A percentile compares a stretch with the other conserved stretches of the same genome.
Evolutionary conservation across 31 red algal genomes (phyloP).

Genomic region (Odonthalia washingtoniensis): DNA sequence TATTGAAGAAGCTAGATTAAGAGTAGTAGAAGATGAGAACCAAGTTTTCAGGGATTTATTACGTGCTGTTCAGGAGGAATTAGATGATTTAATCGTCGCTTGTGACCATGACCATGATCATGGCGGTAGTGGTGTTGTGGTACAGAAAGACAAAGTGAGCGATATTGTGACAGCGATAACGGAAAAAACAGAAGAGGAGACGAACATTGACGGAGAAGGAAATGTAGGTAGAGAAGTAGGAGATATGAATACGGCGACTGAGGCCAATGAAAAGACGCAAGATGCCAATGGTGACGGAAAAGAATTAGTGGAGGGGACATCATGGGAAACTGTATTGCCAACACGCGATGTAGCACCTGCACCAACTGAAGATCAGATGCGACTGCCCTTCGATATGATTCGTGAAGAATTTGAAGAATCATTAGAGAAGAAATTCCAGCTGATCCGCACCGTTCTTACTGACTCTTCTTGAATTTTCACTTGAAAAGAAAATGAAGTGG

Average conservation of each 20-base stretch:
- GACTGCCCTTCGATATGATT: conserved; percentile 63
- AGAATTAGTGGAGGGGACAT: not conserved
- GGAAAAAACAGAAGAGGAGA: not conserved
- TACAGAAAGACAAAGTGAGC: not conserved
- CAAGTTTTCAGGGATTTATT: conserved; percentile 50
- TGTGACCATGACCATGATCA: not conserved
- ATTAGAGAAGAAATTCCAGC: conserved; percentile 54
- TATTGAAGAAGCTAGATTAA: conserved; percentile 1
- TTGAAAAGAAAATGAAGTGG: too few relatives aligned
- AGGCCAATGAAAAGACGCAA: not conserved
- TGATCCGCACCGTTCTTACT: conserved; percentile 18
- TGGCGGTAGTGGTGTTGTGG: too few relatives aligned
- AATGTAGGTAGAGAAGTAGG: not conserved
- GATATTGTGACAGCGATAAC: not conserved
- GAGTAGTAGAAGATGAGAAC: conserved; percentile 43
- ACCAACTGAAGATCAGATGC: conserved; percentile 54
- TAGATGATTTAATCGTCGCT: conserved; percentile 53
- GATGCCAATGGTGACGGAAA: not conserved
- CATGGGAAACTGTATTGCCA: not conserved
- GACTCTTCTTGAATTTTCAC: not conserved
- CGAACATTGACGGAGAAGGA: not conserved
- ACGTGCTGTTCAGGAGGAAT: conserved; percentile 56
- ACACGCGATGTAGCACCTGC: conserved; percentile 24
- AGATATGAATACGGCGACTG: not conserved
- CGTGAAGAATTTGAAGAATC: conserved; percentile 50